Percentiles rank a stretch among this genome's conserved stretches.
These are phyloP conservation scores for Aspergillus quadricinctus DNA, from an alignment of 2,329 filamentous ascomycete genomes.

Conservation along the genomic window DNA sequence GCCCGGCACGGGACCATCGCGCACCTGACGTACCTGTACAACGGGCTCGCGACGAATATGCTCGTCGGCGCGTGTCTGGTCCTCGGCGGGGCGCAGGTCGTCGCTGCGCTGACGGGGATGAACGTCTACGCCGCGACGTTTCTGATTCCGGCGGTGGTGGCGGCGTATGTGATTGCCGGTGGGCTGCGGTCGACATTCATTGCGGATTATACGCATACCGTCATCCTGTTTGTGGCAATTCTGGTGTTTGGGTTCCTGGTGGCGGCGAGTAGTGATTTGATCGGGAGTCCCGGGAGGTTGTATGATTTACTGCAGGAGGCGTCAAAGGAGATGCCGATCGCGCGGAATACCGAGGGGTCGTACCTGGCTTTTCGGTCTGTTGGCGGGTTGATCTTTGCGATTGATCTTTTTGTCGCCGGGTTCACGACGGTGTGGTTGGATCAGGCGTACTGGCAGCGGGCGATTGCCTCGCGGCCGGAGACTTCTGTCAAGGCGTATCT, in stretches of 20 bases:
- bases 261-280: slow-evolving; percentile 26
- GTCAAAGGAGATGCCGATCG: slow-evolving; percentile 29
- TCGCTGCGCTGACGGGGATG: slow-evolving; percentile 39
- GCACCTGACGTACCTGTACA: slow-evolving; percentile 40
- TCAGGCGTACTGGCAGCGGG: slow-evolving; percentile 45
- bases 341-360: slow-evolving; percentile 25
- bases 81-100: slow-evolving; percentile 37
- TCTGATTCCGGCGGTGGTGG: slow-evolving; percentile 38
- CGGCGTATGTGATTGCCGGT: slow-evolving; percentile 39
- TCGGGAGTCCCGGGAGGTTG: slow-evolving; percentile 31
- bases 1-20: slow-evolving; percentile 35
- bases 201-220: slow-evolving; percentile 41
- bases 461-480: slow-evolving; percentile 40
- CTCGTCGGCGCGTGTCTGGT: slow-evolving; percentile 39
- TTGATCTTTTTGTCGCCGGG: slow-evolving; percentile 35
- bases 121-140: slow-evolving; percentile 42
- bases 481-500: slow-evolving; percentile 42
- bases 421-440: slow-evolving; percentile 37
- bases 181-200: slow-evolving; percentile 41
- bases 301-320: slow-evolving; percentile 38
- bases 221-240: slow-evolving; percentile 38
- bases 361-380: slow-evolving; percentile 37
- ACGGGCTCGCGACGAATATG: slow-evolving; percentile 39
- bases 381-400: slow-evolving; percentile 35
- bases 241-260: slow-evolving; percentile 39